phyloP scores from a whole-genome alignment of 1,139 yeast species.

The Yamadazyma oceani region DNA sequence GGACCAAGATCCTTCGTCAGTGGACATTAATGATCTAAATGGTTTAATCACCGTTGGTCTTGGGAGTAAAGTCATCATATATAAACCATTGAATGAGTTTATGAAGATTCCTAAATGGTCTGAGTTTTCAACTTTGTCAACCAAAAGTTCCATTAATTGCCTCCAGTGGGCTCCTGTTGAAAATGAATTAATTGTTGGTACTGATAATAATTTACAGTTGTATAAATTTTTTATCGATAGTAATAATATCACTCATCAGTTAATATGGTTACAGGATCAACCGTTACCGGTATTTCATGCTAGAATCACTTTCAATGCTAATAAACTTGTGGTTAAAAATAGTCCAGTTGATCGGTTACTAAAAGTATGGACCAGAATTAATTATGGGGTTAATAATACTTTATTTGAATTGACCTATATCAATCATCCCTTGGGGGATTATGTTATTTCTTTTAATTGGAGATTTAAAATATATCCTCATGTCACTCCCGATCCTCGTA shows the following conservation, averaged over 20 bases:
- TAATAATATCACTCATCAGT: conserved; percentile 33
- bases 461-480: conserved; percentile 24
- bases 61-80: conserved; percentile 32
- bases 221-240: conserved; percentile 52
- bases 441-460: conserved; percentile 60
- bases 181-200: conserved; percentile 63
- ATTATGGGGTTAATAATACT: conserved; percentile 65
- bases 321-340: conserved; percentile 59
- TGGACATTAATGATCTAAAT: conserved; percentile 57
- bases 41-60: conserved; percentile 58
- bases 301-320: conserved; percentile 62
- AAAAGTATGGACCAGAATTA: conserved; percentile 77
- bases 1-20: conserved; percentile 62
- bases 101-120: conserved; percentile 53
- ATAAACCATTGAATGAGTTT: conserved; percentile 46
- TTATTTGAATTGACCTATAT: conserved; percentile 72
- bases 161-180: conserved; percentile 66
- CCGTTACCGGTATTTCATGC: conserved; percentile 58
- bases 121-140: conserved; percentile 22
- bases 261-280: conserved; percentile 58
- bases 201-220: conserved; percentile 48
- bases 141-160: conserved; percentile 41
- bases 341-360: conserved; percentile 64
- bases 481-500: conserved; percentile 3
- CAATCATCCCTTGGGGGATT: conserved; percentile 52